These are phyloP conservation scores for Narthecium ossifragum DNA, from an alignment of 106 monocot species.

Conservation along the genomic window DNA sequence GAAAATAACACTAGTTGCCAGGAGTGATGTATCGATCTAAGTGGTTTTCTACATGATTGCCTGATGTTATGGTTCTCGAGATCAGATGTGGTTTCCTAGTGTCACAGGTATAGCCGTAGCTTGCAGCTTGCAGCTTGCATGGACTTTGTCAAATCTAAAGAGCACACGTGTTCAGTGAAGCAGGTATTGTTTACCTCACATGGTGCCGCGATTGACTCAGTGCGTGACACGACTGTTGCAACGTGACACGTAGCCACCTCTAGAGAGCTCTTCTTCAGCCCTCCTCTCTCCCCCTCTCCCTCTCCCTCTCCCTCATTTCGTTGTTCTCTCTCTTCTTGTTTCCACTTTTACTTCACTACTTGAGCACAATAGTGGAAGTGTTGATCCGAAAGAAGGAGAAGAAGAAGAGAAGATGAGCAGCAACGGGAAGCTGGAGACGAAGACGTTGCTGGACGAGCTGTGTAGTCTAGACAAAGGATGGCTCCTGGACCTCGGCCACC, in stretches of 20 bases:
- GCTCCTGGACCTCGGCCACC: slow-evolving; percentile 81
- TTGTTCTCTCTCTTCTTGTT: neutral
- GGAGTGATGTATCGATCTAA: too few relatives aligned
- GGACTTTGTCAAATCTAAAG: neutral
- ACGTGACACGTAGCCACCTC: too few relatives aligned
- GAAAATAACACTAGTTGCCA: too few relatives aligned
- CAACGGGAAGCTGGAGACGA: slow-evolving; percentile 28
- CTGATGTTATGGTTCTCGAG: too few relatives aligned
- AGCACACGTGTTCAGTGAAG: too few relatives aligned
- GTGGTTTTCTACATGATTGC: too few relatives aligned
- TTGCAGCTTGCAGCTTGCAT: neutral
- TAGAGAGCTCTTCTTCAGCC: neutral
- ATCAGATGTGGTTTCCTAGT: too few relatives aligned
- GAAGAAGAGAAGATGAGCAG: slow-evolving; percentile 13
- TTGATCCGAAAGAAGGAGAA: neutral
- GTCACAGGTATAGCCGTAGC: too few relatives aligned
- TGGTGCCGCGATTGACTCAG: too few relatives aligned
- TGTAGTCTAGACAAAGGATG: slow-evolving; percentile 57
- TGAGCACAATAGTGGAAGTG: neutral
- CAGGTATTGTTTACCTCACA: too few relatives aligned
- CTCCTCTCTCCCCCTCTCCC: neutral
- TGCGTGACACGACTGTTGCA: too few relatives aligned
- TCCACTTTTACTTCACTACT: neutral
- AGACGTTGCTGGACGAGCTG: slow-evolving; percentile 59
- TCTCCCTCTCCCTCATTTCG: neutral